Evolutionary conservation across 192 early-diverging fungal genomes (phyloP).

Genomic region (Coemansia erecta): DNA sequence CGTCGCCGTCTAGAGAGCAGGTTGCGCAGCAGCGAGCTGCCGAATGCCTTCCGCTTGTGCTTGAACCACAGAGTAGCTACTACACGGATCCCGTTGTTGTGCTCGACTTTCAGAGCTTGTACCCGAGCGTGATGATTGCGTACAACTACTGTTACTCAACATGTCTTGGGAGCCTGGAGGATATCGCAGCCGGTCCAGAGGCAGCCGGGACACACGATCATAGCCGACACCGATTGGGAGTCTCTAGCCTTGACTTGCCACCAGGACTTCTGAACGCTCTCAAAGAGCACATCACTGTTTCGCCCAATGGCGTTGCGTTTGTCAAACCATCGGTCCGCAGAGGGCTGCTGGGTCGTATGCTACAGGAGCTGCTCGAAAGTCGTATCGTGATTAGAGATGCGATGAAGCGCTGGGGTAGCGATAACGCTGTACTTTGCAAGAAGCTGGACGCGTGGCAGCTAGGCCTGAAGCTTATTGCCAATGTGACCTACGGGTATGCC

Average conservation of each 20-base stretch:
- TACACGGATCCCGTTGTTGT: slow-evolving; percentile 85
- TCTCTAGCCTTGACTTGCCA: slow-evolving; percentile 59
- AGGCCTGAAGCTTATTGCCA: slow-evolving; percentile 85
- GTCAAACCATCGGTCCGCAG: slow-evolving; percentile 79
- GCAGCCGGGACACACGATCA: slow-evolving; percentile 15
- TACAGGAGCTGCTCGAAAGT: slow-evolving; percentile 84
- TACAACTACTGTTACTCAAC: slow-evolving; percentile 97
- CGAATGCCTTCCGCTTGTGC: slow-evolving; percentile 84
- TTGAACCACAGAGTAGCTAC: slow-evolving; percentile 83
- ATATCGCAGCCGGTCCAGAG: neutral
- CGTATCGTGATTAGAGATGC: slow-evolving; percentile 85
- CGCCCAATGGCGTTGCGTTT: slow-evolving; percentile 86
- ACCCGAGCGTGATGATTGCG: slow-evolving; percentile 94
- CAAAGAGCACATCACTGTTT: slow-evolving; percentile 68
- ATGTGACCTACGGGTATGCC: slow-evolving; percentile 91
- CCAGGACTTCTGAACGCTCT: slow-evolving; percentile 60
- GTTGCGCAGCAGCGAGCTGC: slow-evolving; percentile 72
- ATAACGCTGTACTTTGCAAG: slow-evolving; percentile 49
- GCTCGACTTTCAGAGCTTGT: slow-evolving; percentile 91
- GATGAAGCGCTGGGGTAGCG: slow-evolving; percentile 65
- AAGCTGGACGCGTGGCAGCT: slow-evolving; percentile 83
- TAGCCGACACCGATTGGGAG: slow-evolving; percentile 58
- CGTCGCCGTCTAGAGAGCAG: slow-evolving; percentile 73
- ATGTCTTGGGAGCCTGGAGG: slow-evolving; percentile 65
- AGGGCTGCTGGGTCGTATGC: slow-evolving; percentile 78